Percentiles rank a stretch among this genome's conserved stretches.
Evolutionary conservation across 2,329 filamentous ascomycete genomes (phyloP).

Genomic region (Pyrenophora graminea): DNA sequence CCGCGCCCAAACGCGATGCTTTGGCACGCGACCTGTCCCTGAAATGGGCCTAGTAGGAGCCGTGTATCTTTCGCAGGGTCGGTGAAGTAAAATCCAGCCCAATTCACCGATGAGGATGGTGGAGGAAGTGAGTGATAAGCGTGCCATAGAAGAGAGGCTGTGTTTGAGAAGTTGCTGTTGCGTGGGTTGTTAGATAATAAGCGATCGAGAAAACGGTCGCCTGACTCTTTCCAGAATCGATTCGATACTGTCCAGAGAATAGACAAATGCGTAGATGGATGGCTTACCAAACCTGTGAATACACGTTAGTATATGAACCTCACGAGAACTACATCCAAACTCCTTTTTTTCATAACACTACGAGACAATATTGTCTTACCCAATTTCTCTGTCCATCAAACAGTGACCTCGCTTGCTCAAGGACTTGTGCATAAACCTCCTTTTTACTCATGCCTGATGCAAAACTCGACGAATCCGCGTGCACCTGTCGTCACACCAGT

Average conservation of each 20-base stretch:
- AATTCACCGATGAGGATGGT: slow-evolving; percentile 72
- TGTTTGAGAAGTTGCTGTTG: slow-evolving; percentile 69
- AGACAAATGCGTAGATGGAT: no score
- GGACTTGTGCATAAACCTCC: slow-evolving; percentile 73
- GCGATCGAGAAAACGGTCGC: no score
- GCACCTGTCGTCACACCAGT: slow-evolving; percentile 55
- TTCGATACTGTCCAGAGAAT: no score
- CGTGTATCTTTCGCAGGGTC: slow-evolving; percentile 50
- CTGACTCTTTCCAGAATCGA: no score
- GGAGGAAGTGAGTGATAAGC: slow-evolving; percentile 72
- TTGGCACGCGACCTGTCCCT: slow-evolving; percentile 76
- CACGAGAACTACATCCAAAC: no score
- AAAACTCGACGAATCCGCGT: slow-evolving; percentile 80
- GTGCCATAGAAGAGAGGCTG: slow-evolving; percentile 77
- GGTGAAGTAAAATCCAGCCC: slow-evolving; percentile 66
- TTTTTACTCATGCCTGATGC: slow-evolving; percentile 67
- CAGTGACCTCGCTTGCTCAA: slow-evolving; percentile 70
- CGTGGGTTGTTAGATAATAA: neutral
- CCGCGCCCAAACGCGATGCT: slow-evolving; percentile 73
- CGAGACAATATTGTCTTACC: slow-evolving; percentile 54
- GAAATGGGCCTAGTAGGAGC: slow-evolving; percentile 78
- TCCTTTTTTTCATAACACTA: neutral
- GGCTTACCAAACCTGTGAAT: no score
- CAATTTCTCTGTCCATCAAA: slow-evolving; percentile 77
- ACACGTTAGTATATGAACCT: no score